phyloP scores from a whole-genome alignment of 441 rosid species.

The Populus tomentosa region DNA sequence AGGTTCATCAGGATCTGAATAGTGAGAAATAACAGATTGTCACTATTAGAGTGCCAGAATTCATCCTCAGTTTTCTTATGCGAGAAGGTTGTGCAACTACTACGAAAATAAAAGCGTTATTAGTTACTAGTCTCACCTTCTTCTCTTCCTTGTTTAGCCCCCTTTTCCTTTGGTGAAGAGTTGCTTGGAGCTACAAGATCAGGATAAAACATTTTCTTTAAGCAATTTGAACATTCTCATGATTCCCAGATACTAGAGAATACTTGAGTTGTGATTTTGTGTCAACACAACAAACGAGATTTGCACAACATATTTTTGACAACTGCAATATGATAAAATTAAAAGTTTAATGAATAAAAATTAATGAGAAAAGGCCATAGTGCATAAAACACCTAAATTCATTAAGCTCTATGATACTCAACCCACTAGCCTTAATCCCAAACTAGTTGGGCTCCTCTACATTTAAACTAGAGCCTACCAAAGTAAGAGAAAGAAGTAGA shows the following conservation, averaged over 20 bases:
- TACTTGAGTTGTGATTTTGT: neutral
- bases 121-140: constrained; percentile 41
- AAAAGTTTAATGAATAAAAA: neutral
- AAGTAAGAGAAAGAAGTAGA: neutral
- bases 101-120: neutral
- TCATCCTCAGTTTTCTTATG: neutral
- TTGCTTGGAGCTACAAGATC: constrained; percentile 33
- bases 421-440: neutral
- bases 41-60: constrained; percentile 1
- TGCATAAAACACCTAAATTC: neutral
- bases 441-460: neutral
- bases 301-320: neutral
- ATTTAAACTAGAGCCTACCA: neutral
- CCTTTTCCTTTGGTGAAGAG: constrained; percentile 33
- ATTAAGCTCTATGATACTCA: neutral
- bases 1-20: constrained; percentile 40
- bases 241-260: neutral
- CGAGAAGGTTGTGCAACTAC: neutral
- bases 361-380: neutral
- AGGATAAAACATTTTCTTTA: constrained; percentile 23
- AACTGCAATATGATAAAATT: neutral
- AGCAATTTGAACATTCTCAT: neutral
- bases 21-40: neutral
- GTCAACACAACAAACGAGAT: neutral
- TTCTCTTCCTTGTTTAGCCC: constrained; percentile 34